phyloP scores from a whole-genome alignment of 1,284 basidiomycete genomes.

The Ganoderma sinense region DNA sequence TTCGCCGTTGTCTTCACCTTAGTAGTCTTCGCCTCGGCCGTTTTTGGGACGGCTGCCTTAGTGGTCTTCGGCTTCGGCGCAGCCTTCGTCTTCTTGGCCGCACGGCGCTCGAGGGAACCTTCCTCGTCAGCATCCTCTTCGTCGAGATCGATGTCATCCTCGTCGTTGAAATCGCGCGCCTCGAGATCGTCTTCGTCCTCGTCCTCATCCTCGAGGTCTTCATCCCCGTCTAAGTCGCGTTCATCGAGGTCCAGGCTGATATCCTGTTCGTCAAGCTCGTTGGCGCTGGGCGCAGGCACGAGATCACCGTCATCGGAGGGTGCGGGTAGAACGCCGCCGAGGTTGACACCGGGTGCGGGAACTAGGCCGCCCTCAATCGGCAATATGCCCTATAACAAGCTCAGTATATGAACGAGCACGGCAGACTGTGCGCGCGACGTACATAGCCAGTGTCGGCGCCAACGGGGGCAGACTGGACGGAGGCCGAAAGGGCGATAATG shows the following conservation, averaged over 20 bases:
- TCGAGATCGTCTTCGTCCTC: background rate
- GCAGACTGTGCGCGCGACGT: background rate
- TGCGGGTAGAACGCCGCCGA: background rate
- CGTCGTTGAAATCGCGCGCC: background rate
- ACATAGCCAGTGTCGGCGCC: background rate
- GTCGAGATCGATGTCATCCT: background rate
- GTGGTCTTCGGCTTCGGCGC: background rate
- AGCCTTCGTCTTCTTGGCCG: background rate
- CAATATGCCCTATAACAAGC: background rate
- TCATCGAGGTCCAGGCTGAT: background rate
- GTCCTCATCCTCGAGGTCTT: background rate
- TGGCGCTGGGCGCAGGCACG: background rate
- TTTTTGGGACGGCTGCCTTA: background rate
- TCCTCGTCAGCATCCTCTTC: background rate
- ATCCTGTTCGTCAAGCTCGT: background rate
- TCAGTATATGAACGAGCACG: background rate
- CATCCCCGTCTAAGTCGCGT: background rate
- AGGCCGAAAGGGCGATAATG: background rate
- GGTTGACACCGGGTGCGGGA: background rate
- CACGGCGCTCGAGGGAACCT: background rate
- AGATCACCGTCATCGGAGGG: background rate
- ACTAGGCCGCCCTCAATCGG: background rate
- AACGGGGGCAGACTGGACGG: constrained; percentile 1
- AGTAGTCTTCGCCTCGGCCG: background rate
- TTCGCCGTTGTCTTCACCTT: background rate